These are phyloP conservation scores for Aureobasidium subglaciale DNA, from an alignment of 2,329 filamentous ascomycete genomes.

Conservation along the genomic window DNA sequence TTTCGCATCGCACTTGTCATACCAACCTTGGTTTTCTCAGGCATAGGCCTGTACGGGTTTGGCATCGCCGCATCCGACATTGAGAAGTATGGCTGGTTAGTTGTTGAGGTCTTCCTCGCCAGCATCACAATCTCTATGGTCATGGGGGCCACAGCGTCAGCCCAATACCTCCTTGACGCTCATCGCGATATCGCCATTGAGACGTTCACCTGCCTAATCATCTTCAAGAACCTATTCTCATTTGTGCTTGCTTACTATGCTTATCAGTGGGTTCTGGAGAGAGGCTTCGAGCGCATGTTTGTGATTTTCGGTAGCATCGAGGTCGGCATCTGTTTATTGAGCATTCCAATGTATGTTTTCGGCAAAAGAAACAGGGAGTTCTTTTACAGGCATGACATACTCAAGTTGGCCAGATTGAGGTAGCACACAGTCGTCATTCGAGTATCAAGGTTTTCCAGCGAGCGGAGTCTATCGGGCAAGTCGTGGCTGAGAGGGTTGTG, in stretches of 20 bases:
- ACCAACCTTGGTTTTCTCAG: conserved; percentile 71
- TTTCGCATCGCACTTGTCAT: conserved; percentile 78
- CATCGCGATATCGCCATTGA: conserved; percentile 82
- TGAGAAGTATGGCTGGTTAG: conserved; percentile 58
- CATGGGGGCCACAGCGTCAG: conserved; percentile 76
- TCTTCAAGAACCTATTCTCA: conserved; percentile 93
- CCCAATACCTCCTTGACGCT: conserved; percentile 85
- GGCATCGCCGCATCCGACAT: conserved; percentile 62
- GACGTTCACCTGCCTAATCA: conserved; percentile 79
- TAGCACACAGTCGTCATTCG: neutral
- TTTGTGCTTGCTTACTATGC: conserved; percentile 60
- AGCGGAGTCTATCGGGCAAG: too few species aligned
- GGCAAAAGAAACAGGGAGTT: conserved; percentile 13
- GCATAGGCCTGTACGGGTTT: conserved; percentile 76
- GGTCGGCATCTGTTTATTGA: neutral
- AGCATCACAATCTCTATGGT: conserved; percentile 87
- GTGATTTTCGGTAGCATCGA: conserved; percentile 7
- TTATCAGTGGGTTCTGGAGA: conserved; percentile 1
- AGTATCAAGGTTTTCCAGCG: too few species aligned
- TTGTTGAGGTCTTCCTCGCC: conserved; percentile 74
- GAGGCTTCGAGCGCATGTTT: conserved; percentile 3
- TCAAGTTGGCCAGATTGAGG: neutral
- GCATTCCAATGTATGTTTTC: conserved; percentile 10
- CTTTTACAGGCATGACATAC: conserved; percentile 6
- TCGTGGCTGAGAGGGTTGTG: too few species aligned